phyloP scores from a whole-genome alignment of 345 rosid species.

The Limnanthes douglasii region DNA sequence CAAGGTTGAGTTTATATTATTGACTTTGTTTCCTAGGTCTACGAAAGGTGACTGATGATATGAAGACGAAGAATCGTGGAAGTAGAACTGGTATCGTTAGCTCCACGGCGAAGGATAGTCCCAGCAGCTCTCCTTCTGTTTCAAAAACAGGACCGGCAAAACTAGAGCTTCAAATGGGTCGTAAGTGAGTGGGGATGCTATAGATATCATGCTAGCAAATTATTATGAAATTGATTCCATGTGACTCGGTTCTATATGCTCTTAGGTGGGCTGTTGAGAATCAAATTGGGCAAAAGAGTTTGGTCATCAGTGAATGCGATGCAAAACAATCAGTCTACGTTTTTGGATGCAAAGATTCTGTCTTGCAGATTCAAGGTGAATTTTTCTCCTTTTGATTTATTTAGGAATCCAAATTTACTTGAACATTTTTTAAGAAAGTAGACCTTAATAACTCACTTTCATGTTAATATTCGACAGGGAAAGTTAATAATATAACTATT shows the following conservation, averaged over 20 bases:
- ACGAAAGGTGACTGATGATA: slow-evolving; percentile 73
- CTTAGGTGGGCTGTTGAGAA: slow-evolving; percentile 94
- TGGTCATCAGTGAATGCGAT: slow-evolving; percentile 87
- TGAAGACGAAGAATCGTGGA: slow-evolving; percentile 77
- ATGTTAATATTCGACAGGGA: slow-evolving; percentile 41
- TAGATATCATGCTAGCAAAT: not conserved
- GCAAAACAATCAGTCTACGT: slow-evolving; percentile 80
- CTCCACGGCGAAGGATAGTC: slow-evolving; percentile 35
- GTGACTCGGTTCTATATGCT: slow-evolving; percentile 9
- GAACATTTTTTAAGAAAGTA: slow-evolving; percentile 6
- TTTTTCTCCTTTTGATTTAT: not conserved
- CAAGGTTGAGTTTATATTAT: not conserved
- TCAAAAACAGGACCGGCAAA: slow-evolving; percentile 82
- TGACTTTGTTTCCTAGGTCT: slow-evolving; percentile 36
- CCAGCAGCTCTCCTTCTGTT: slow-evolving; percentile 27
- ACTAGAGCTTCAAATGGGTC: slow-evolving; percentile 96
- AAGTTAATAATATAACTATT: slow-evolving; percentile 90
- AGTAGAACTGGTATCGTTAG: slow-evolving; percentile 69
- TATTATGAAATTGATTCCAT: slow-evolving; percentile 5
- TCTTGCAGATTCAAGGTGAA: slow-evolving; percentile 84
- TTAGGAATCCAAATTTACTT: slow-evolving; percentile 3
- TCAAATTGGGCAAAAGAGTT: slow-evolving; percentile 75
- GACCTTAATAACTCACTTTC: slow-evolving; percentile 3
- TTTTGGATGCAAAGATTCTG: slow-evolving; percentile 95
- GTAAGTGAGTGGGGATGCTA: slow-evolving; percentile 47